Base-by-base conservation (phyloP, 2,329 filamentous ascomycete genomes). In the Cladosporium sp. region DNA sequence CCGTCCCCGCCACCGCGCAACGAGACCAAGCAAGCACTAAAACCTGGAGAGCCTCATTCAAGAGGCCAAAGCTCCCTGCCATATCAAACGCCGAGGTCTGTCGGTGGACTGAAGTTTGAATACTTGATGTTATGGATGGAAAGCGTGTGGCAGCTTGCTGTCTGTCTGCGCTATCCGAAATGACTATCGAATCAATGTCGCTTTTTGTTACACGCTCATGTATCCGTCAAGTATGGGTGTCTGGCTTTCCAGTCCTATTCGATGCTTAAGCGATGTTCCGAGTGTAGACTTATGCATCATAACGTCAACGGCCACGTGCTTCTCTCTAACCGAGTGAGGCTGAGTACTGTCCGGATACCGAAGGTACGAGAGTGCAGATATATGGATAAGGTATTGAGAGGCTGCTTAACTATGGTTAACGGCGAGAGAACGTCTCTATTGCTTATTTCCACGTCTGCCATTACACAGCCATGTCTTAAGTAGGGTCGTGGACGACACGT, bases 1-100 rank as follows among this genome's bases (percentile, higher is more conserved):
- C 23, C 59, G 46, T 53, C 32, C 60, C 60, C 60, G 60, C 60
- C 60, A 63, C 60, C 60, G 6, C 25, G 16, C n/a, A n/a, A 30
- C 51, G 25, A 25, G 25, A 18, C 10, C 26, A 28, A 54, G 51
- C 51, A 14, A 54, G 51, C 51, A 54, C 51, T 32, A 32, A 32
- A 54, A n/a, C 51, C 26, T 54, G 51, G 51, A 54, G 51, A 28
- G 51, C 51, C 51, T n/a, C 25, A 25, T 23, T 16, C 18, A 28
- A 16, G 53, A 56, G 6, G 53, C 18, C 30, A 23, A 23, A 57
- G 54, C 54, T 57, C n/a, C 39, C 13, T 2, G 16, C 4, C 18
- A 2, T 2, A 16, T 23, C 39, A 46, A 46, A 46, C 39, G n/a
- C 39, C 39, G 39, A 46, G 39, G n/a, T 23, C n/a, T 21, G 3